phyloP scores from a whole-genome alignment of 768 basidiomycete genomes.

The Mycena galopus region DNA sequence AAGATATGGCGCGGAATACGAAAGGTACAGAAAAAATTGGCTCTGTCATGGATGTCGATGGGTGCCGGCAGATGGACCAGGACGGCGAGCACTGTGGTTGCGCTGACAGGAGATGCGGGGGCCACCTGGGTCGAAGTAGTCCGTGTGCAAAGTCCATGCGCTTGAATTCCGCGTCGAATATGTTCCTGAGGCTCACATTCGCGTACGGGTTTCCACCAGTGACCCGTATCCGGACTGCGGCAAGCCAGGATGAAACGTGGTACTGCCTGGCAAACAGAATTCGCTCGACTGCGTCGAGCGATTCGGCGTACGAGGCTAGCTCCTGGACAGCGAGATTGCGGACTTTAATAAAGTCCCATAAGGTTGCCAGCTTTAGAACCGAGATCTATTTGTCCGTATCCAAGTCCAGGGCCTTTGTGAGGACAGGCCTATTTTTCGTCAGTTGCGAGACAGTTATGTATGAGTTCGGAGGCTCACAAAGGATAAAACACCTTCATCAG shows the following conservation, averaged over 20 bases:
- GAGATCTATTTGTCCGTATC: constrained; percentile 43
- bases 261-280: constrained; percentile 10
- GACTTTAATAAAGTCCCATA: constrained; percentile 46
- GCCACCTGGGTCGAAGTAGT: too few species aligned
- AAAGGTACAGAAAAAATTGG: too few species aligned
- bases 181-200: not conserved
- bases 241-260: constrained; percentile 23
- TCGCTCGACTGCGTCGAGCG: constrained; percentile 8
- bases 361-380: constrained; percentile 45
- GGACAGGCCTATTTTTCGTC: not conserved
- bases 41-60: too few species aligned
- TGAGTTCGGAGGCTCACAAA: constrained; percentile 30
- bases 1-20: too few species aligned
- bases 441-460: not conserved
- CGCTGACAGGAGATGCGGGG: too few species aligned
- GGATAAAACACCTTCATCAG: constrained; percentile 44
- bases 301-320: constrained; percentile 20
- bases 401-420: not conserved
- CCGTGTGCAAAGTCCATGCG: constrained; percentile 12
- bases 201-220: not conserved
- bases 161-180: constrained; percentile 19
- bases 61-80: too few species aligned
- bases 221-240: constrained; percentile 14
- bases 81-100: too few species aligned
- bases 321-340: constrained; percentile 42